A percentile compares a stretch with the other conserved stretches of the same genome.
These are phyloP conservation scores for Apiospora arundinis DNA, from an alignment of 2,329 filamentous ascomycete genomes.

Conservation along the genomic window DNA sequence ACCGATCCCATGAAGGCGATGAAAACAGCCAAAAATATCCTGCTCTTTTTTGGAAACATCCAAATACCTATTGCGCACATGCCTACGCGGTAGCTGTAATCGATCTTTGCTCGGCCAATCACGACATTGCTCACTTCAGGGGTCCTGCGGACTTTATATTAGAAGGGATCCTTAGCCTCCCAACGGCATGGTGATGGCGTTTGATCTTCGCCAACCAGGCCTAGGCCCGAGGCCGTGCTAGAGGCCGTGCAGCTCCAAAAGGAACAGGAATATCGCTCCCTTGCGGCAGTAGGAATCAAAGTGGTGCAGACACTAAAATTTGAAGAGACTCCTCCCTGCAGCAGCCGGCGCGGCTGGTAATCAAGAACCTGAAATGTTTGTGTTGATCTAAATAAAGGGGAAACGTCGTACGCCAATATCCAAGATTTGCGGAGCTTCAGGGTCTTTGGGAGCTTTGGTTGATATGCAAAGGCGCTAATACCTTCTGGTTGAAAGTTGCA, in stretches of 20 bases:
- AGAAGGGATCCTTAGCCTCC: not conserved
- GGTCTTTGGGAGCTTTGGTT: not conserved
- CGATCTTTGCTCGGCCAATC: not conserved
- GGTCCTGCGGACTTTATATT: slow-evolving; percentile 2
- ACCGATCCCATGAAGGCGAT: not conserved
- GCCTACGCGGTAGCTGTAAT: not conserved
- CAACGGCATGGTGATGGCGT: slow-evolving; percentile 2
- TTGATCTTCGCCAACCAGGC: not conserved
- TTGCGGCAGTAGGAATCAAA: not conserved
- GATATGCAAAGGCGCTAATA: not conserved
- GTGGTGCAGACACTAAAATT: not conserved
- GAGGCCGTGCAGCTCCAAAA: not conserved
- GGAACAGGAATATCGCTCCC: not conserved
- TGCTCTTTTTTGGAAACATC: not conserved
- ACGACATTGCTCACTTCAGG: not conserved
- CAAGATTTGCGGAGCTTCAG: slow-evolving; percentile 5
- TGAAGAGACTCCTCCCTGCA: not conserved
- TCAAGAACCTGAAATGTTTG: not conserved
- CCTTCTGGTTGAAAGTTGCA: not conserved
- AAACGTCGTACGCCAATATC: not conserved
- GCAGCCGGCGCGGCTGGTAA: not conserved
- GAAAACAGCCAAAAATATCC: not conserved
- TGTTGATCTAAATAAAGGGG: slow-evolving; percentile 9
- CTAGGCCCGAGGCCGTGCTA: slow-evolving; percentile 1
- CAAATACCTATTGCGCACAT: not conserved